Evolutionary conservation across 2,329 filamentous ascomycete species (phyloP).

Genomic region (Phialophora verrucosa): DNA sequence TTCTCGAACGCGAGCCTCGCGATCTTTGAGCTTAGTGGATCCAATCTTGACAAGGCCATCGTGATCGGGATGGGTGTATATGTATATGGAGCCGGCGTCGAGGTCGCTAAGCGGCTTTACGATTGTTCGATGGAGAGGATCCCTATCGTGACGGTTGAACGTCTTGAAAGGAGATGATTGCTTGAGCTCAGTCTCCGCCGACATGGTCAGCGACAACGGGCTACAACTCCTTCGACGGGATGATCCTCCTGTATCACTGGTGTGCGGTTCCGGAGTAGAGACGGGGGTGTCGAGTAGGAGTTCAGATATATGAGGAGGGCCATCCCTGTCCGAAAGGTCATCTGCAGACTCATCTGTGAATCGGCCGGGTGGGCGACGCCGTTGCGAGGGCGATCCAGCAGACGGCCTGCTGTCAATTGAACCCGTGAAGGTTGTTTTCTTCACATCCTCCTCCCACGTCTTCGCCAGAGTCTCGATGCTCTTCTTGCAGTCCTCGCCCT

Average conservation of each 20-base stretch:
- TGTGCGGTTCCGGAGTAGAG: neutral
- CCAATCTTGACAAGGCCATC: conserved; percentile 5
- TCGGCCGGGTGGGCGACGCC: neutral
- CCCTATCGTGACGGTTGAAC: neutral
- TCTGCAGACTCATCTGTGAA: neutral
- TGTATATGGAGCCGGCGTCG: neutral
- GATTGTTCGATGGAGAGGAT: neutral
- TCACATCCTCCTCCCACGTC: neutral
- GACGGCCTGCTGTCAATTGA: neutral
- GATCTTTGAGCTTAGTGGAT: neutral
- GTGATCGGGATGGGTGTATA: neutral
- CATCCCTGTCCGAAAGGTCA: neutral
- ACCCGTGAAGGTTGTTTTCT: neutral
- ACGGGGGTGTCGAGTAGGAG: neutral
- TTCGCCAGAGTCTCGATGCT: neutral
- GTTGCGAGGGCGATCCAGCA: neutral
- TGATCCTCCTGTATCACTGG: no score
- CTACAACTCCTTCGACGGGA: neutral
- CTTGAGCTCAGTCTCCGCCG: neutral
- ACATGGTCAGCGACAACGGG: neutral
- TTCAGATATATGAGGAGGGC: neutral
- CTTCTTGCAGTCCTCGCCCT: neutral
- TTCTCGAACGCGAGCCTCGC: neutral
- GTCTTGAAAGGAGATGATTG: neutral
- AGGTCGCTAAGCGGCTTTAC: neutral